Evolutionary conservation across 2,329 filamentous ascomycete genomes (phyloP), one percentile per base, ranked within the genome.

Genomic region (Alternaria gansuensis): DNA sequence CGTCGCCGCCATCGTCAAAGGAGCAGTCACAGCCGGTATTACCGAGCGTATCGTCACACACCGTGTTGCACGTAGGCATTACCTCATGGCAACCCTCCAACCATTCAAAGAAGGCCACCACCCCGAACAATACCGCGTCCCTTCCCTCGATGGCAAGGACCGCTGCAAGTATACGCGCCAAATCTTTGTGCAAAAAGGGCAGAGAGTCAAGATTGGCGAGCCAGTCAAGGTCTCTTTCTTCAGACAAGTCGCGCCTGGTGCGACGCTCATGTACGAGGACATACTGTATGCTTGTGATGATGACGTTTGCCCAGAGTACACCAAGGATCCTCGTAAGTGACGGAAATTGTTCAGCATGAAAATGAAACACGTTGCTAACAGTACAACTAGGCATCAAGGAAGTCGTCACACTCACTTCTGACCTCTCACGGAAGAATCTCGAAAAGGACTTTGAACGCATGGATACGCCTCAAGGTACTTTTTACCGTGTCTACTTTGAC

Each of bases 391-490:
- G 93, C 69, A 98, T 98, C 86, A 98, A 98, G 86, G 95, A 98
- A 80, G 93, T 98, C 57, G 95, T 98, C 65, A 99, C 95, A 1
- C 88, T 99, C 50, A 98, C 95, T 2, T 98, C 94, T 2, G 95
- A 99, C 77, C 85, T 99, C 57, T 97, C 93, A 48, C 90, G 94
- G 71, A 99, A 98, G 85, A 98, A 98, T 77, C 88, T 99, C 11
- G 95, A 99, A 79, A 98, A 97, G 81, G 95, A 99, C 78, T 99
- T 99, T 74, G 95, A 99, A 81, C 89, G 95, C 75, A 98, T 98
- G 95, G 95, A 98, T 77, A 98, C 95, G 1, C 93, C 95, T 5
- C 94, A 99, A 78, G 95, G 95, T 76, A 69, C 86, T 81, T 69
- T 90, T 29, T 80, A 85, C 70, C 80, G 84, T 51, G 88, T 92